A percentile compares a stretch with the other conserved stretches of the same genome.
These are phyloP conservation scores for Fusarium succisae DNA, from an alignment of 2,329 filamentous ascomycete genomes.

Conservation along the genomic window DNA sequence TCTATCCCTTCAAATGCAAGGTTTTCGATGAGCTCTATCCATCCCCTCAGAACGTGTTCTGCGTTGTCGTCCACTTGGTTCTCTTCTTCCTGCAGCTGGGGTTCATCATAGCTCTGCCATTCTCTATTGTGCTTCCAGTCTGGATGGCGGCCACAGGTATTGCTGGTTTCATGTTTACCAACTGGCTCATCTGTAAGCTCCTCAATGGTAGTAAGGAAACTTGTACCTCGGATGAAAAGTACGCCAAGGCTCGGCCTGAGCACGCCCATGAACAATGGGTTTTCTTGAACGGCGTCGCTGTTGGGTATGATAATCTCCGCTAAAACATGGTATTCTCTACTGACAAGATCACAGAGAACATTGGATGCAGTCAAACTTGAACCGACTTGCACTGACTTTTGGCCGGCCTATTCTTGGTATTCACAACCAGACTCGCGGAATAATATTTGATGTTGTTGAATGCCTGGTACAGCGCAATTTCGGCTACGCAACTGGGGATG, in stretches of 20 bases:
- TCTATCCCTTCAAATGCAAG: conserved; percentile 61
- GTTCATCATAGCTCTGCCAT: conserved; percentile 68
- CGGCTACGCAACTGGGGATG: conserved; percentile 74
- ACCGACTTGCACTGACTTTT: conserved; percentile 77
- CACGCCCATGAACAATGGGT: conserved; percentile 77
- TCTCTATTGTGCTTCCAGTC: conserved; percentile 57
- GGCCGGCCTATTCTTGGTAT: conserved; percentile 75
- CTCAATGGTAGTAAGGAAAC: conserved; percentile 61
- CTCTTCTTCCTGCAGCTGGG: conserved; percentile 66
- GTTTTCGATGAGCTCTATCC: conserved; percentile 72
- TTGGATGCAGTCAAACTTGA: conserved; percentile 76
- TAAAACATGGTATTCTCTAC: not conserved
- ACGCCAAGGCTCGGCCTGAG: conserved; percentile 58
- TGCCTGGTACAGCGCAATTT: conserved; percentile 82
- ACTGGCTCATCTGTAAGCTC: conserved; percentile 59
- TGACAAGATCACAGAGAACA: conserved; percentile 55
- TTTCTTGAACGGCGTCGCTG: conserved; percentile 79
- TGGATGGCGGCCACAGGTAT: conserved; percentile 57
- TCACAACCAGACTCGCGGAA: conserved; percentile 78
- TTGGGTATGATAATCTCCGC: conserved; percentile 57
- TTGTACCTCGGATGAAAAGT: conserved; percentile 63
- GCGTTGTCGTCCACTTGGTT: conserved; percentile 65
- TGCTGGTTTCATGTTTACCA: conserved; percentile 57
- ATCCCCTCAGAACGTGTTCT: conserved; percentile 64
- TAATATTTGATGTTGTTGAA: conserved; percentile 80